Conservation (phyloP, 805 yeast genomes). For the Brettanomyces bruxellensis region DNA sequence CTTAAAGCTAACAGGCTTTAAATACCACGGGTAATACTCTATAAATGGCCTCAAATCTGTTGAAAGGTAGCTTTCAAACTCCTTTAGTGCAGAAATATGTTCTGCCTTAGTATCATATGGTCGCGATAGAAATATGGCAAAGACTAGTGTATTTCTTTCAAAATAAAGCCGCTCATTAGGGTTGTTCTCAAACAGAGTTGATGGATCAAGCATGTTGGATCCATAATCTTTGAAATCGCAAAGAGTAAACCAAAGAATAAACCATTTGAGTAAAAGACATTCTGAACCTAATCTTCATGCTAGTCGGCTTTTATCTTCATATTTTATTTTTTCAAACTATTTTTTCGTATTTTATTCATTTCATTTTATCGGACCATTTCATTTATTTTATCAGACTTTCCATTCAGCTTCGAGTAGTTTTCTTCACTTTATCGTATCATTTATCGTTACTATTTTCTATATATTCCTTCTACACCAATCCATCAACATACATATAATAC, state of each 20-base stretch:
- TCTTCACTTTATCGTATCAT: too few relatives aligned
- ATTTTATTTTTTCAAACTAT: too few relatives aligned
- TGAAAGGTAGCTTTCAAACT: slow-evolving; percentile 9
- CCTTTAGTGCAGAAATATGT: slow-evolving; percentile 6
- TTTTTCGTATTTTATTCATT: too few relatives aligned
- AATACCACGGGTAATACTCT: slow-evolving; percentile 34
- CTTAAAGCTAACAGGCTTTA: slow-evolving; percentile 17
- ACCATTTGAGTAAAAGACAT: background rate
- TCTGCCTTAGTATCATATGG: slow-evolving; percentile 20
- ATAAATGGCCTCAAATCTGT: slow-evolving; percentile 27
- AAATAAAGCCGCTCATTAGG: slow-evolving; percentile 16
- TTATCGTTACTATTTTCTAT: too few relatives aligned
- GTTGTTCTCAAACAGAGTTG: slow-evolving; percentile 3
- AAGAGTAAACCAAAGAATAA: background rate
- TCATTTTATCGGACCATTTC: too few relatives aligned
- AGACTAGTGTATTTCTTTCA: slow-evolving; percentile 11
- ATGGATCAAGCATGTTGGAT: background rate
- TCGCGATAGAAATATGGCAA: slow-evolving; percentile 22
- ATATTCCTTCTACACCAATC: too few relatives aligned
- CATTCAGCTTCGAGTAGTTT: too few relatives aligned
- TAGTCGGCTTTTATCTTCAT: too few relatives aligned
- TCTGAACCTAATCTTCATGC: too few relatives aligned
- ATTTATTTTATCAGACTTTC: too few relatives aligned
- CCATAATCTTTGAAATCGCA: background rate
- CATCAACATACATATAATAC: too few relatives aligned